Percentiles rank a stretch among this genome's conserved stretches.
Conservation (phyloP, 2,329 filamentous ascomycete genomes). For the Xylariomycetidae sp. region DNA sequence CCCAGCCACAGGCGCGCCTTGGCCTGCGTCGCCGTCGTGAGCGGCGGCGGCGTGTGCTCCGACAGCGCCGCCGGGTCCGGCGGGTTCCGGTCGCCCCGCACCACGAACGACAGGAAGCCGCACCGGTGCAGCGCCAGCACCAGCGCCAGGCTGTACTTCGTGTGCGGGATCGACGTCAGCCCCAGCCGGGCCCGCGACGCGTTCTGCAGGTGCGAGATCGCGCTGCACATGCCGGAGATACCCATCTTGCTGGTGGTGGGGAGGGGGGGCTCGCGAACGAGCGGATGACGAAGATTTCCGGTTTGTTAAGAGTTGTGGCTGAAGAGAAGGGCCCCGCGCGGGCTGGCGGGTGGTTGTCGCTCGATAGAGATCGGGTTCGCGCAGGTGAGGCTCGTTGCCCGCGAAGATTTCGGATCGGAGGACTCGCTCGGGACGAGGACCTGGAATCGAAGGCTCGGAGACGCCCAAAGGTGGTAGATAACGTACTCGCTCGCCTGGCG, state of each 20-base stretch:
- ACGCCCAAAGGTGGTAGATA: too few species aligned
- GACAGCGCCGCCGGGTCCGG: conserved; percentile 41
- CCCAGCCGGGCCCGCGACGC: conserved; percentile 76
- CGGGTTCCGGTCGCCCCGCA: conserved; percentile 57
- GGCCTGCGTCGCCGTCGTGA: conserved; percentile 67
- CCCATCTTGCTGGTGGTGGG: conserved; percentile 45
- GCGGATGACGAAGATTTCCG: too few species aligned
- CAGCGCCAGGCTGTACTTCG: conserved; percentile 72
- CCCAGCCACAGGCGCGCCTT: conserved; percentile 77
- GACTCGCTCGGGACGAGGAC: too few species aligned
- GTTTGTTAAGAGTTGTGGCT: too few species aligned
- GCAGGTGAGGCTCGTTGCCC: too few species aligned
- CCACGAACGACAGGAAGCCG: conserved; percentile 76
- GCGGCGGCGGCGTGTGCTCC: conserved; percentile 44
- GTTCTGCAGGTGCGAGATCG: conserved; percentile 90
- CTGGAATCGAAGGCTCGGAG: too few species aligned
- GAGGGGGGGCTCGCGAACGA: too few species aligned
- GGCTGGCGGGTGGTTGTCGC: too few species aligned
- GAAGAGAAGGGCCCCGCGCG: too few species aligned
- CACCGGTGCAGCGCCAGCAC: conserved; percentile 73
- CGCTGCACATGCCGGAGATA: conserved; percentile 67
- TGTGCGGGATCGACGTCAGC: conserved; percentile 75
- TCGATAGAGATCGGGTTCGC: too few species aligned
- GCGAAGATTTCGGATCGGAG: too few species aligned
- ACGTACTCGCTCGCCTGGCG: too few species aligned